A percentile compares a stretch with the other conserved stretches of the same genome.
Conservation (phyloP, 225 moss, liverwort and hornwort species). For the Straminergon stramineum region DNA sequence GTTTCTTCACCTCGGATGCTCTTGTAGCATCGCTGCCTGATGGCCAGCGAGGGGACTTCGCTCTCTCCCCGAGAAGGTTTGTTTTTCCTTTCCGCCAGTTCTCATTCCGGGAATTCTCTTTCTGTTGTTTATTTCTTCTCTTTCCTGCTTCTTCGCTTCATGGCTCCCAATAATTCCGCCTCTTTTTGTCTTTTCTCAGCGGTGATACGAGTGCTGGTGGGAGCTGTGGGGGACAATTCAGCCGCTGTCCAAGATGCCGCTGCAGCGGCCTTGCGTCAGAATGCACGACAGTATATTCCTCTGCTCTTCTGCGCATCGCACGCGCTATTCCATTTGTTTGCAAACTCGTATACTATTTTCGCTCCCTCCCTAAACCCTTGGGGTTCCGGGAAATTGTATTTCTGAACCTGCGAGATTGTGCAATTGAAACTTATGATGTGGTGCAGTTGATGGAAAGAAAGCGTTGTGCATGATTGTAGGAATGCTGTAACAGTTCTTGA, state of each 20-base stretch:
- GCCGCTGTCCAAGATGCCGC: constrained; percentile 82
- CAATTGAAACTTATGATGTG: background rate
- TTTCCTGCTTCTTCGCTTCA: background rate
- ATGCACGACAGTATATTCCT: constrained; percentile 65
- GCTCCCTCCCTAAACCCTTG: background rate
- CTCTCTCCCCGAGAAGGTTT: constrained; percentile 22
- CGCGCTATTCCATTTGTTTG: background rate
- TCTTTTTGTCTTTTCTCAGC: constrained; percentile 21
- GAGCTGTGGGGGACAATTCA: constrained; percentile 83
- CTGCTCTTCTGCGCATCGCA: background rate
- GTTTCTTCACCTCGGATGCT: constrained; percentile 1
- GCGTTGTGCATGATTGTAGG: constrained; percentile 33
- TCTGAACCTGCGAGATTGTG: background rate
- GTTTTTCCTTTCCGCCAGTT: background rate
- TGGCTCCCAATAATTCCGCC: background rate
- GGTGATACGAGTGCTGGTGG: constrained; percentile 88
- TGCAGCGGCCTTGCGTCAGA: constrained; percentile 68
- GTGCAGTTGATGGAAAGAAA: background rate
- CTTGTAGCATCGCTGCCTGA: constrained; percentile 4
- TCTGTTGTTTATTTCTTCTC: background rate
- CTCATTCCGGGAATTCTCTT: background rate
- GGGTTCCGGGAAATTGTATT: background rate
- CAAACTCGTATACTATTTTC: background rate
- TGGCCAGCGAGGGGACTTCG: constrained; percentile 20
- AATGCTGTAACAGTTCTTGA: constrained; percentile 91